Base-by-base conservation (phyloP, 805 yeast genomes). In the Nakazawaea laoshanensis region DNA sequence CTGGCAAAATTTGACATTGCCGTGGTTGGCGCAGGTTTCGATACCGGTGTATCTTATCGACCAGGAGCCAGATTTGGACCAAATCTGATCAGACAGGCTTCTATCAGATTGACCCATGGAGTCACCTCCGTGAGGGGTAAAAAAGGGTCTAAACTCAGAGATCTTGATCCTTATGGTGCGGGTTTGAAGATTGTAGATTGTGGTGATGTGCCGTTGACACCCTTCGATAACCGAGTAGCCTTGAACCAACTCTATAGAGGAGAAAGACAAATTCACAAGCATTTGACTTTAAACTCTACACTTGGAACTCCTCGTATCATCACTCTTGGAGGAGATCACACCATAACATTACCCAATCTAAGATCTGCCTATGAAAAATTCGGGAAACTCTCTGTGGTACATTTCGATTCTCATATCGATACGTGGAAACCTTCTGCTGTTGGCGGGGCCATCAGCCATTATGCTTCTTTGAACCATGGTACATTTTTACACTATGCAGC, bases 401-500 rank as follows among this genome's bases (percentile, higher is more conserved):
- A 77, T 47, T 77, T 77, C 41, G 85, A 77, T 47, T 65, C 79
- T 17, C 86, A 77, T 49, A 63, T 77, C 27, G 86, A 78, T 52
- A 77, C 85, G 2, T 77, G 84, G 80, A 65, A 68, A 42, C 86
- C 86, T 4, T 50, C 59, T 32, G 67, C 64, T 13, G 57, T 76
- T 22, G 84, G 84, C 8, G 85, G 84, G 4, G 78, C 74, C 5
- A 52, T 76, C 16, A 57, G 77, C 9, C 61, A 68, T 42, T 77
- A 78, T 46, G 70, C 75, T 56, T 55, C 62, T 17, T 49, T 74
- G 36, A 78, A 77, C 45, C 85, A 78, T 48, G 86, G 85, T 4
- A 77, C 86, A 0, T 77, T 76, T 41, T 55, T 78, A 27, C 84
- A 77, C 49, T 77, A 73, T 52, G 86, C 86, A 1, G 70, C 71